Conservation (phyloP, 495 filamentous ascomycete genomes). For the Filosporella fistucella region DNA sequence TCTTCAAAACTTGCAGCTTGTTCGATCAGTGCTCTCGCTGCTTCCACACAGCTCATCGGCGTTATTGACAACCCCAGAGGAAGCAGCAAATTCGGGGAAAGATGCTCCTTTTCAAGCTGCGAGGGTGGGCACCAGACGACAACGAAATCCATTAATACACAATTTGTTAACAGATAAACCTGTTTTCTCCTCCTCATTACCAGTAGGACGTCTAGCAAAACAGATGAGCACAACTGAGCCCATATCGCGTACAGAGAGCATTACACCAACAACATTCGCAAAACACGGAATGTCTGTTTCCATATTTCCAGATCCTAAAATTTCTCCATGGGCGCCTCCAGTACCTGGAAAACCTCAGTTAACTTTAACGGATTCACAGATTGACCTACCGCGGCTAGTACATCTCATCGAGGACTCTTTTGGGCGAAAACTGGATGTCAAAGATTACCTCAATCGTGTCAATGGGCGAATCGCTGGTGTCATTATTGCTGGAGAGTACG, state of each 20-base stretch:
- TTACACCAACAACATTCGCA: constrained; percentile 68
- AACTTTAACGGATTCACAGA: constrained; percentile 67
- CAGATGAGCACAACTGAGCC: constrained; percentile 11
- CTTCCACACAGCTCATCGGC: constrained; percentile 85
- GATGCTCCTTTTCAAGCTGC: constrained; percentile 38
- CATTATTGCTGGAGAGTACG: constrained; percentile 94
- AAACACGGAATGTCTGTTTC: constrained; percentile 89
- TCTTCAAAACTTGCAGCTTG: constrained; percentile 68
- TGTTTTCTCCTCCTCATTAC: constrained; percentile 83
- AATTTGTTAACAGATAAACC: constrained; percentile 96
- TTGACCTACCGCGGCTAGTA: constrained; percentile 78
- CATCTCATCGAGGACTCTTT: constrained; percentile 95
- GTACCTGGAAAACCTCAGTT: constrained; percentile 45
- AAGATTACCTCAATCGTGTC: constrained; percentile 76
- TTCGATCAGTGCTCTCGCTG: constrained; percentile 61
- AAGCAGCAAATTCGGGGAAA: constrained; percentile 65
- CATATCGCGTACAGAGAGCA: constrained; percentile 16
- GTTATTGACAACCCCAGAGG: constrained; percentile 78
- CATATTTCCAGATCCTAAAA: constrained; percentile 67
- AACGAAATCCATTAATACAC: constrained; percentile 91
- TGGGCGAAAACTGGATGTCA: constrained; percentile 73
- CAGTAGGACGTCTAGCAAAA: constrained; percentile 50
- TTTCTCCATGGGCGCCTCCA: constrained; percentile 61
- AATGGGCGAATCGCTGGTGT: constrained; percentile 76
- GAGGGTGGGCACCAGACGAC: constrained; percentile 67